Conservation (phyloP, 2,329 filamentous ascomycete species). For the Huntiella bhutanensis region DNA sequence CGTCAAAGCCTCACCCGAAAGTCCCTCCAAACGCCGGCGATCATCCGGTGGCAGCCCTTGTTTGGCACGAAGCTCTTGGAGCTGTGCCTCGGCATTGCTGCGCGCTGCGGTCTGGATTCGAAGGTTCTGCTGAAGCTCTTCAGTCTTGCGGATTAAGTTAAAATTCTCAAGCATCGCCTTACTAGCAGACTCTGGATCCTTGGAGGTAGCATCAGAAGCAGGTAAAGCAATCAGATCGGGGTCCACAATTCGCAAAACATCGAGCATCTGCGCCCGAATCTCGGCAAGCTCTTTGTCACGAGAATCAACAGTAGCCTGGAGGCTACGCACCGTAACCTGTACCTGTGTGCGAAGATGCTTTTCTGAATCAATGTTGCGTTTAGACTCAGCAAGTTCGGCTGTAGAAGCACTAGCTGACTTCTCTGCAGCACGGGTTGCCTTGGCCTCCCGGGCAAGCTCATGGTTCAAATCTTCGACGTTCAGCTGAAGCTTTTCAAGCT, state of each 20-base stretch:
- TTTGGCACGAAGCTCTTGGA: constrained; percentile 52
- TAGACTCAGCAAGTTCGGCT: constrained; percentile 71
- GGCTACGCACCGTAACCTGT: constrained; percentile 63
- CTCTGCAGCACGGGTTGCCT: constrained; percentile 75
- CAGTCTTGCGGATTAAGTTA: constrained; percentile 68
- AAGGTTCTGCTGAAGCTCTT: constrained; percentile 74
- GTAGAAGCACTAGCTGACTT: constrained; percentile 65
- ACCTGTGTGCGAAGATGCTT: constrained; percentile 69
- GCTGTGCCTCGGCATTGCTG: constrained; percentile 62
- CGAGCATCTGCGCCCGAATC: constrained; percentile 59
- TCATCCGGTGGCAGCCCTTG: constrained; percentile 19
- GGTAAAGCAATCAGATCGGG: constrained; percentile 39
- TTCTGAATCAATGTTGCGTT: constrained; percentile 79
- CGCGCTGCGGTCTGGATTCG: constrained; percentile 67
- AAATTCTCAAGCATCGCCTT: constrained; percentile 57
- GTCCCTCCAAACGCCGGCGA: constrained; percentile 61
- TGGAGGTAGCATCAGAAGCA: constrained; percentile 35
- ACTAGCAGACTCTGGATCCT: constrained; percentile 31
- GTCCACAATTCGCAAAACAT: constrained; percentile 73
- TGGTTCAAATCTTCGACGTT: constrained; percentile 84
- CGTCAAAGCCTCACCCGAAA: constrained; percentile 61
- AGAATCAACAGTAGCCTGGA: constrained; percentile 62
- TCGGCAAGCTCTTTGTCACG: constrained; percentile 67
- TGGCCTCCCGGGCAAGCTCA: constrained; percentile 75
- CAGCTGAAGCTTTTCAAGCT: constrained; percentile 78